Evolutionary conservation across 176 grass and related monocot genomes (phyloP).

Genomic region (Thinopyrum elongatum): DNA sequence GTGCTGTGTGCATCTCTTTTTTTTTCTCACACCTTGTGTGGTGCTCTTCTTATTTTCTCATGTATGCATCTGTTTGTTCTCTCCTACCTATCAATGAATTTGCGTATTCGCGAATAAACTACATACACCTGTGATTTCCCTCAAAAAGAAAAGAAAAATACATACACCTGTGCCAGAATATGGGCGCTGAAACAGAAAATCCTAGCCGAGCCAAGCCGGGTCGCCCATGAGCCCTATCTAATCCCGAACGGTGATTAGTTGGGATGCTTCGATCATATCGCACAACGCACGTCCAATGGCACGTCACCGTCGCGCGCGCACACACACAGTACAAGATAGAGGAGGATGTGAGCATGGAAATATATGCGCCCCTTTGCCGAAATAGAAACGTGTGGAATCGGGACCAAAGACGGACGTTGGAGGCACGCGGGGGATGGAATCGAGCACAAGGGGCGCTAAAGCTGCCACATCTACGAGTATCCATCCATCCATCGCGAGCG

Average conservation of each 20-base stretch:
- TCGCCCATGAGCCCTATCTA: background rate
- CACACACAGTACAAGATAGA: background rate
- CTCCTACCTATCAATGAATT: too few species aligned
- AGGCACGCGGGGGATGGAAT: background rate
- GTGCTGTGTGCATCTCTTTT: too few species aligned
- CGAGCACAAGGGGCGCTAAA: background rate
- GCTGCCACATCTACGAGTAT: conserved; percentile 28
- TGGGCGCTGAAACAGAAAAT: background rate
- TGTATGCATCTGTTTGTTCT: too few species aligned
- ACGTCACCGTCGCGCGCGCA: background rate
- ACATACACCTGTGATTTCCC: too few species aligned
- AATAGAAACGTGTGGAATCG: conserved; percentile 37
- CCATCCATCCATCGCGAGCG: background rate
- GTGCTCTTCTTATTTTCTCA: too few species aligned
- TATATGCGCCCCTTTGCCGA: background rate
- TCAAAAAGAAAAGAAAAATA: too few species aligned
- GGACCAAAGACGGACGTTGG: background rate
- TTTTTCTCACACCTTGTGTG: too few species aligned
- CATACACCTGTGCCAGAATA: background rate
- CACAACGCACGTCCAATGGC: background rate
- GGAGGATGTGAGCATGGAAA: background rate
- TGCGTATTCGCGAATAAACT: too few species aligned
- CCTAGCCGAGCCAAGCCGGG: background rate
- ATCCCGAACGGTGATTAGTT: background rate
- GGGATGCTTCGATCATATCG: background rate